Conservation (phyloP, 2,329 filamentous ascomycete genomes). For the Neocucurbitaria cava region DNA sequence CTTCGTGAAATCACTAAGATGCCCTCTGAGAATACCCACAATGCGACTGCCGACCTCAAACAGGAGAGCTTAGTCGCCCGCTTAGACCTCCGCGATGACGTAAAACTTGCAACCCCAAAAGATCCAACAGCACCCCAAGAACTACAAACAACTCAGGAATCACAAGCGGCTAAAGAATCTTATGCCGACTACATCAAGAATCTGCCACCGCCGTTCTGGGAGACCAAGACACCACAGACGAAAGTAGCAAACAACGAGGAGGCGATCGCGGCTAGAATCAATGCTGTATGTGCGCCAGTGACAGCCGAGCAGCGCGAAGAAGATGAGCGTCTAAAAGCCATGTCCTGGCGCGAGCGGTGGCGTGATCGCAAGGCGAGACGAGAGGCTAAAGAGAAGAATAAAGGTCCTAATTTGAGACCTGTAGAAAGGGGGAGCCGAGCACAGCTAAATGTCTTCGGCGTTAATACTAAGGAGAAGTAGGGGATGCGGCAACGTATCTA, state of each 20-base stretch:
- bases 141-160: conserved; percentile 15
- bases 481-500: conserved; percentile 17
- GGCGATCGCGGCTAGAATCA: conserved; percentile 19
- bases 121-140: conserved; percentile 16
- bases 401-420: conserved; percentile 19
- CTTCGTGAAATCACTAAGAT: conserved; percentile 14
- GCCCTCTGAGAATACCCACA: conserved; percentile 17
- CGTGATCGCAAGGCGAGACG: conserved; percentile 16
- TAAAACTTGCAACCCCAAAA: no score
- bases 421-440: conserved; percentile 21
- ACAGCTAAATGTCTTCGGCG: conserved; percentile 21
- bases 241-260: conserved; percentile 15
- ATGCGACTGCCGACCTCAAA: conserved; percentile 17
- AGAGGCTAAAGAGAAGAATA: conserved; percentile 17
- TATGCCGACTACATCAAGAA: conserved; percentile 24
- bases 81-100: no score
- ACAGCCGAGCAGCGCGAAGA: conserved; percentile 22
- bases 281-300: conserved; percentile 23
- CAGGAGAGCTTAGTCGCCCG: conserved; percentile 14
- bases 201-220: conserved; percentile 25
- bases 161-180: conserved; percentile 22
- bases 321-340: conserved; percentile 20
- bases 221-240: conserved; percentile 15
- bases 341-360: conserved; percentile 25
- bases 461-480: conserved; percentile 19